Percentiles rank a stretch among this genome's conserved stretches.
These are phyloP conservation scores for Paramyrothecium roridum DNA, from an alignment of 2,329 filamentous ascomycete genomes.

Conservation along the genomic window DNA sequence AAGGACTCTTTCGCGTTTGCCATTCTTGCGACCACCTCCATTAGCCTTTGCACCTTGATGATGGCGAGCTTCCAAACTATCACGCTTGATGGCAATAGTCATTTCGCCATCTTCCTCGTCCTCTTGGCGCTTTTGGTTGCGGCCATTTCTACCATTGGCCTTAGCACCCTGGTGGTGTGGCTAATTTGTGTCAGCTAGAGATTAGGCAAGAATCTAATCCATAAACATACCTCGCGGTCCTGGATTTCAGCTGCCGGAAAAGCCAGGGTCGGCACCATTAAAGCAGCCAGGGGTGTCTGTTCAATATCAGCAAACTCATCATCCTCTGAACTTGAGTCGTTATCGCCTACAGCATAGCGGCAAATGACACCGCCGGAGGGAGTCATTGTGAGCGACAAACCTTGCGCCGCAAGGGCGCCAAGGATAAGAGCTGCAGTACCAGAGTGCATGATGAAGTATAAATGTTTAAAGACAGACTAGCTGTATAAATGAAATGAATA, in stretches of 20 bases:
- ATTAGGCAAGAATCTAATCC: no score
- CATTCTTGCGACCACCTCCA: not conserved
- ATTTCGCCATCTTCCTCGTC: not conserved
- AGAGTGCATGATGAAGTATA: not conserved
- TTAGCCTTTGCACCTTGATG: slow-evolving; percentile 3
- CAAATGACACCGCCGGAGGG: not conserved
- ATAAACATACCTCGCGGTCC: slow-evolving; percentile 1
- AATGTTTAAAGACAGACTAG: no score
- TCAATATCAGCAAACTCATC: not conserved
- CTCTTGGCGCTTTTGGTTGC: not conserved
- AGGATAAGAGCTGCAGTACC: not conserved
- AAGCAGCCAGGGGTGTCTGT: not conserved
- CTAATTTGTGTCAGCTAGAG: no score
- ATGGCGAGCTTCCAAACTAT: slow-evolving; percentile 1
- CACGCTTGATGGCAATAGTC: not conserved
- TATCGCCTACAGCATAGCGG: slow-evolving; percentile 1
- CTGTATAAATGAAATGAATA: no score
- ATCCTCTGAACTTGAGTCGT: not conserved
- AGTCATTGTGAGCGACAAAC: not conserved
- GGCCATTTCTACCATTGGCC: not conserved
- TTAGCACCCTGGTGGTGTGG: slow-evolving; percentile 1
- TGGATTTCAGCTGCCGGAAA: not conserved
- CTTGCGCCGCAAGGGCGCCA: not conserved
- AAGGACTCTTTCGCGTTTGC: not conserved
- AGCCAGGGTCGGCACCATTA: not conserved